Evolutionary conservation across 306 rosid genomes (phyloP), one percentile per base, ranked within the genome.

Genomic region (Cicer arietinum): DNA sequence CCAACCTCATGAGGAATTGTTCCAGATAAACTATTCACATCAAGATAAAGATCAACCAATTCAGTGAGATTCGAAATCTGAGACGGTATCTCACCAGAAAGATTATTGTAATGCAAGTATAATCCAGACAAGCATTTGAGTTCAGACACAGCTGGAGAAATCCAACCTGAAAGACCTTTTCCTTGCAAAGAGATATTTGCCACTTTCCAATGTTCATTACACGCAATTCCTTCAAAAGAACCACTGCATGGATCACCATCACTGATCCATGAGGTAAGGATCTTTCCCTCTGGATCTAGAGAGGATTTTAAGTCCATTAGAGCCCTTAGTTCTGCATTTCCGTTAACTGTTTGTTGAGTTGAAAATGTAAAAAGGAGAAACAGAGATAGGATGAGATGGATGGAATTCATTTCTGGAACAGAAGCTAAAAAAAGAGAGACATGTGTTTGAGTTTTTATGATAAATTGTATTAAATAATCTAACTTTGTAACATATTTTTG

Each of bases 131-230:
- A 79, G 81, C 93, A 89, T 63, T 86, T 84, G 44, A 94, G 93
- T 78, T 85, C 85, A 45, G 95, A 87, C 64, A 92, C 86, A 7
- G 91, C 87, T 25, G 95, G 92, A 66, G 99, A 90, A 2, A 94
- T 6, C 81, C 75, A 76, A 8, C 99, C 99, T 0, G 92, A 88
- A 72, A 94, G 99, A 3, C 96, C 96, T 76, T 84, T 90, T 35
- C 95, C 99, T 73, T 92, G 97, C 81, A 94, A 79, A 1, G 99
- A 90, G 6, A 94, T 86, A 78, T 90, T 94, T 0, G 85, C 91
- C 30, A 92, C 97, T 86, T 94, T 92, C 14, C 80, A 56, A 54
- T 88, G 83, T 53, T 89, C 91, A 71, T 94, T 94, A 80, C 99
- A 94, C 4, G 84, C 92, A 56, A 94, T 80, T 1, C 99, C 99